Base-by-base conservation (phyloP, 257 asterid species). In the Petunia secreta region DNA sequence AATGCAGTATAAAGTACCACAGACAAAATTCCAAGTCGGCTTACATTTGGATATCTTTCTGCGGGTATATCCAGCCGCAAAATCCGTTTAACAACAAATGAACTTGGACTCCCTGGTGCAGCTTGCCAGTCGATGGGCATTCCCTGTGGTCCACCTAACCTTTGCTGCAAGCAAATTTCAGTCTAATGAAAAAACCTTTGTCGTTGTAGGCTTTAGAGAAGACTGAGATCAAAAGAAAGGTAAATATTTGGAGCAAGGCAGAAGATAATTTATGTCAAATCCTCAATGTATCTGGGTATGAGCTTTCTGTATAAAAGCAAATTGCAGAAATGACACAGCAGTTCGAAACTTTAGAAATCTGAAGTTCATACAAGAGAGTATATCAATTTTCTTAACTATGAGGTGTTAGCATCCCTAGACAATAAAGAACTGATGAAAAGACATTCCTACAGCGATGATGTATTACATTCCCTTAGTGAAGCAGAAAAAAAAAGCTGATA, bases 21-120 rank as follows among this genome's bases (percentile, higher is more conserved):
- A 10, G 6, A 58, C 64, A 57, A n/a, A 57, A 5, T n/a, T 58
- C 63, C 40, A 44, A 54, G 58, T 54, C 64, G 82, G 82, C 97
- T 86, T 81, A 93, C 98, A 69, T 87, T 89, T 59, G 98, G 98
- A 85, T 87, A 91, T 80, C 89, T 91, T 6, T 91, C 98, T 11
- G 90, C 95, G 1, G 98, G 98, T 85, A 93, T 90, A 75, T 93
- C 97, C 80, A 93, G 67, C 83, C 97, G 94, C 79, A 92, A 41
- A 14, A 89, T 75, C 69, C 91, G 87, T 87, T 89, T 93, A 75
- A 86, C 91, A 34, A 83, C 40, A 80, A 83, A 89, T 2, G 92
- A 86, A 84, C 84, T 89, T 62, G 97, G 94, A 83, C 88, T 91
- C 87, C 94, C 93, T 8, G 83, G 79, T 10, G 90, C 84, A 55